Evolutionary conservation across 148 eudicot species (phyloP).

Genomic region (Heliamphora exappendiculata): DNA sequence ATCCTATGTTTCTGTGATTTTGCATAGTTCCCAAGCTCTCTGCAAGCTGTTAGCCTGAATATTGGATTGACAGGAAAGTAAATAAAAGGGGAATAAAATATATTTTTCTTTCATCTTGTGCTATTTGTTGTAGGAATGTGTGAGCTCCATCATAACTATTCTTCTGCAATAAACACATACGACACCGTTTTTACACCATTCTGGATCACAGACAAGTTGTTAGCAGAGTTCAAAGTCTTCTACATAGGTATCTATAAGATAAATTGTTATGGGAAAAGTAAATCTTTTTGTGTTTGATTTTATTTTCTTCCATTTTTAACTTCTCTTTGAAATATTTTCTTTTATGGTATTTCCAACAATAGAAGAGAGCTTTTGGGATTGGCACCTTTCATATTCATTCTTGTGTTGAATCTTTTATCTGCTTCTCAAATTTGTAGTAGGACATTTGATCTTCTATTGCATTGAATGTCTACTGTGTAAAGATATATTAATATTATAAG

Average conservation of each 20-base stretch:
- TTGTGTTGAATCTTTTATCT: constrained; percentile 7
- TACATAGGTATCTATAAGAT: not conserved
- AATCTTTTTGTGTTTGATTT: not conserved
- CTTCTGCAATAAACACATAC: not conserved
- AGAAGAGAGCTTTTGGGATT: not conserved
- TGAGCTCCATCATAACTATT: not conserved
- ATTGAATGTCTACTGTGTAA: not conserved
- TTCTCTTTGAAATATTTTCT: not conserved
- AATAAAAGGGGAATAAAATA: not conserved
- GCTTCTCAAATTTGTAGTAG: not conserved
- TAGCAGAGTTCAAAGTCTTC: not conserved
- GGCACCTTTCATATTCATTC: not conserved
- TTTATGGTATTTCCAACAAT: not conserved
- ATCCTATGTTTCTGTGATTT: not conserved
- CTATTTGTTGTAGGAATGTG: not conserved
- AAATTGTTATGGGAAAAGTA: not conserved
- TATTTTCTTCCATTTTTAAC: not conserved
- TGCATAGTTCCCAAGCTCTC: not conserved
- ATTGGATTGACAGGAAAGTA: not conserved
- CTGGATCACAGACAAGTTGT: not conserved
- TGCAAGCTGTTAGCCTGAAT: not conserved
- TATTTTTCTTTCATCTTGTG: not conserved
- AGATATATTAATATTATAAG: not conserved
- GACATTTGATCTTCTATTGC: not conserved
- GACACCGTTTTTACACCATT: not conserved